A percentile compares a stretch with the other conserved stretches of the same genome.
Evolutionary conservation across 148 eudicot genomes (phyloP).

Genomic region (Persicaria tinctoria): DNA sequence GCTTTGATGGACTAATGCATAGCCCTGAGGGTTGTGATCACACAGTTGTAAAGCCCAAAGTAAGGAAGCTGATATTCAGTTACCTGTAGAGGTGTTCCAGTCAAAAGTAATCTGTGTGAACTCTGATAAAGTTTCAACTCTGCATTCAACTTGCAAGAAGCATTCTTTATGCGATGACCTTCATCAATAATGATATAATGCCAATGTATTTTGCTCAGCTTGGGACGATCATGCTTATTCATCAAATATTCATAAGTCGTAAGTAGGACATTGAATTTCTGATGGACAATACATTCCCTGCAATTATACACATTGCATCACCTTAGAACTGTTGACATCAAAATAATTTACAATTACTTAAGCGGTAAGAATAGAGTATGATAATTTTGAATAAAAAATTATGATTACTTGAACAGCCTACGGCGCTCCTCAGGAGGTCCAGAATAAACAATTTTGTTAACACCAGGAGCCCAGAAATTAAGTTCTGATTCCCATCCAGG

Average conservation of each 20-base stretch:
- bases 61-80: neutral
- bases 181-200: constrained; percentile 95
- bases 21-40: neutral
- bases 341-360: neutral
- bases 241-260: constrained; percentile 96
- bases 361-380: neutral
- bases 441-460: constrained; percentile 83
- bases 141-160: constrained; percentile 98
- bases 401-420: constrained; percentile 73
- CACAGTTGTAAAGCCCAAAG: constrained; percentile 3
- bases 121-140: constrained; percentile 89
- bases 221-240: constrained; percentile 99
- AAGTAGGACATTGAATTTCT: constrained; percentile 88
- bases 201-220: constrained; percentile 87
- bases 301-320: constrained; percentile 12
- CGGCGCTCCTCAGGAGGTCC: constrained; percentile 97
- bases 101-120: constrained; percentile 86
- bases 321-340: neutral
- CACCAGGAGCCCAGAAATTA: constrained; percentile 86
- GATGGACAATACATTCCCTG: constrained; percentile 85
- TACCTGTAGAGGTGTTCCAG: constrained; percentile 98
- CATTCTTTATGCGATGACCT: constrained; percentile 98
- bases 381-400: constrained; percentile 11
- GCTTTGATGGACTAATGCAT: neutral
- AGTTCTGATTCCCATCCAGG: constrained; percentile 95